Base-by-base conservation (phyloP, 148 eudicot genomes). In the Tetragonia tetragonoides region DNA sequence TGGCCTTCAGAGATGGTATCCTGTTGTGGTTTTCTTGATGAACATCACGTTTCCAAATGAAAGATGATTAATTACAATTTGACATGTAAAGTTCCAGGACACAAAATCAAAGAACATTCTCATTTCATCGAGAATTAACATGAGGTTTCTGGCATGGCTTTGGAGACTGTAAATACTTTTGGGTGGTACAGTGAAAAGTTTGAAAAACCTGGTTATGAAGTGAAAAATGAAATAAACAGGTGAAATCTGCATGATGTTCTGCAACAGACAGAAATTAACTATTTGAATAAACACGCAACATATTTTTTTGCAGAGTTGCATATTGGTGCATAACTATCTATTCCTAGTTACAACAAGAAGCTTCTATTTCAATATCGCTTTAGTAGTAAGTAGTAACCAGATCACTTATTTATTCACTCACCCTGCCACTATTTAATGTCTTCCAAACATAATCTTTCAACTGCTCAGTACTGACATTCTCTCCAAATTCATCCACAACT, bases 361-460 rank as follows among this genome's bases (percentile, higher is more conserved):
- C 7, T 34, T 57, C 24, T n/a, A 23, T 64, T 68, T 21, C 7
- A 49, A 47, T n/a, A 42, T 47, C 11, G 49, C 23, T 40, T 62
- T 11, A 24, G 20, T 39, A 51, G 5, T 64, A 5, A 24, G 20
- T 39, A 51, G 5, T 64, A 5, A 78, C 4, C 72, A 79, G 28
- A 69, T 21, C 1, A 5, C 42, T 47, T 24, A 60, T 16, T 21
- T 2, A 64, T 5, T 6, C 11, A 70, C 67, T 80, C 78, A 95
- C 99, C 97, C 93, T 93, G 83, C 99, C 99, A 82, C 97, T 85
- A 74, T 93, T 95, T 83, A 95, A 84, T 72, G 97, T 95, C 81
- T 91, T 95, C 97, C 95, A 95, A 40, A 95, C 90, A 88, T 91
- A 93, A 46, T 95, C 97, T 77, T 90, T 93, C 89, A 95, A 78